phyloP scores from a whole-genome alignment of 1,139 yeast species.

The Yamadazyma triangularis region DNA sequence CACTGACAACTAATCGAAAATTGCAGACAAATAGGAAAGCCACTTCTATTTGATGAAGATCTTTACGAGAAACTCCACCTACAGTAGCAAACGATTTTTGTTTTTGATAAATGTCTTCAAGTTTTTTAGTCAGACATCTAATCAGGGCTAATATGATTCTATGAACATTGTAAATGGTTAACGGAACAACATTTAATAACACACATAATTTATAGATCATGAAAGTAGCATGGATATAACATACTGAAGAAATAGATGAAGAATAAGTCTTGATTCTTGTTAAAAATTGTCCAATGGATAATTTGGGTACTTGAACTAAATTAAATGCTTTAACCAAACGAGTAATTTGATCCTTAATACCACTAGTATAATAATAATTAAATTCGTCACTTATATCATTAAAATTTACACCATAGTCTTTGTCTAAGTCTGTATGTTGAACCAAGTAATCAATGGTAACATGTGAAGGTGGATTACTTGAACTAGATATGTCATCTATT shows the following conservation, averaged over 20 bases:
- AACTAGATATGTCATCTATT: conserved; percentile 1
- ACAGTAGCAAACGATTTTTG: conserved; percentile 42
- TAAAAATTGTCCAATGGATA: conserved; percentile 34
- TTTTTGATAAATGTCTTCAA: conserved; percentile 43
- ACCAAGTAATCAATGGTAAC: conserved; percentile 7
- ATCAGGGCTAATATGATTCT: conserved; percentile 38
- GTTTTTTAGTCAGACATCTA: conserved; percentile 41
- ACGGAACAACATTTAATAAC: conserved; percentile 27
- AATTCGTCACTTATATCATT: conserved; percentile 18
- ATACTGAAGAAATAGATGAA: conserved; percentile 35
- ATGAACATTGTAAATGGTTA: conserved; percentile 33
- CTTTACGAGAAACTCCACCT: conserved; percentile 39
- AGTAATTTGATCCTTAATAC: conserved; percentile 17
- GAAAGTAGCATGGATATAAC: conserved; percentile 39
- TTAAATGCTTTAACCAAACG: conserved; percentile 32
- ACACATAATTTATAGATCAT: conserved; percentile 35
- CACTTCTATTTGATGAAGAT: conserved; percentile 37
- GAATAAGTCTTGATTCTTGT: conserved; percentile 39
- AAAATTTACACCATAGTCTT: conserved; percentile 9
- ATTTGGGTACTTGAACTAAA: conserved; percentile 31
- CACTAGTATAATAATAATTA: conserved; percentile 12
- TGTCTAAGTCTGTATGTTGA: conserved; percentile 8
- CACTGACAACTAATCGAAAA: conserved; percentile 37
- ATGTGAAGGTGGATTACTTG: too few relatives aligned
- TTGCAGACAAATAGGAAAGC: conserved; percentile 39